These are phyloP conservation scores for Fusarium anguioides DNA, from an alignment of 2,329 filamentous ascomycete genomes.

Conservation along the genomic window DNA sequence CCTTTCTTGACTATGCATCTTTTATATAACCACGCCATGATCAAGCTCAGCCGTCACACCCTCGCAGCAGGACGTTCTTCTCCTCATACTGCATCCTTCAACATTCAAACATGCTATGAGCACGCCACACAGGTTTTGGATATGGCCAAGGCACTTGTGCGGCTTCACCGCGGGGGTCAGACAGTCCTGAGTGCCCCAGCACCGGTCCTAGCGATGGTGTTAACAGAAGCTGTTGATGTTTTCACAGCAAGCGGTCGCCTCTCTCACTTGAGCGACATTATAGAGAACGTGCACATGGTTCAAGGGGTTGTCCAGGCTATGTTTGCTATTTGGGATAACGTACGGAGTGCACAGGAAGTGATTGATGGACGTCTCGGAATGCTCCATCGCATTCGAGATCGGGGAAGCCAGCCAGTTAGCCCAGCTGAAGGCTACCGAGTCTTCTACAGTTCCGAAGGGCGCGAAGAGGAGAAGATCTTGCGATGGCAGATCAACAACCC, in stretches of 20 bases:
- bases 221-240: conserved; percentile 74
- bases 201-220: conserved; percentile 71
- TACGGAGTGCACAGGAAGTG: conserved; percentile 60
- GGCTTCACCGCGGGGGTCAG: conserved; percentile 49
- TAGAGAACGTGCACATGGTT: conserved; percentile 65
- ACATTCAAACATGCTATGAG: conserved; percentile 60
- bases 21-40: conserved; percentile 71
- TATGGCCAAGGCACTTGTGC: conserved; percentile 56
- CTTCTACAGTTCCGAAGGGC: conserved; percentile 44
- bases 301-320: conserved; percentile 67
- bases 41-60: conserved; percentile 73
- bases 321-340: conserved; percentile 69
- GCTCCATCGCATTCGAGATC: conserved; percentile 50
- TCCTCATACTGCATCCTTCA: conserved; percentile 54
- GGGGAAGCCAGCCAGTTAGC: conserved; percentile 44
- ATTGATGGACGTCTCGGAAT: conserved; percentile 55
- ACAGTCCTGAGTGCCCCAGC: conserved; percentile 58
- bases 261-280: conserved; percentile 60
- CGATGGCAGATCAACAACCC: conserved; percentile 53
- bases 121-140: conserved; percentile 65
- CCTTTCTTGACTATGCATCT: conserved; percentile 73
- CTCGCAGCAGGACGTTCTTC: conserved; percentile 54
- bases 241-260: conserved; percentile 69
- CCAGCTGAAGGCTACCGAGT: conserved; percentile 48
- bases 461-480: conserved; percentile 43